Evolutionary conservation across 2,329 filamentous ascomycete genomes (phyloP).

Genomic region (Exophiala calicioides): DNA sequence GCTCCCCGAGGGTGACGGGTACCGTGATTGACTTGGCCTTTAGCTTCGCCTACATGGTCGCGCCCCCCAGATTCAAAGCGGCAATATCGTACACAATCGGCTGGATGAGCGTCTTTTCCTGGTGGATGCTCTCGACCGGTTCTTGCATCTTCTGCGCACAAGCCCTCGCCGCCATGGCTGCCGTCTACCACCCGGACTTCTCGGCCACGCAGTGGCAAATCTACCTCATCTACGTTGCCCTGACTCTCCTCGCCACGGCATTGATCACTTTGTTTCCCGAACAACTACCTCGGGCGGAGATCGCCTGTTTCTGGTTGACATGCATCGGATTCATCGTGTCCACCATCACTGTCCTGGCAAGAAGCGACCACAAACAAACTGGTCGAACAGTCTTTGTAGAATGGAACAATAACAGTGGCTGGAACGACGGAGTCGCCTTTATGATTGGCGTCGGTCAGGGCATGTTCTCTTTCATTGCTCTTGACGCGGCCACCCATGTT

Average conservation of each 20-base stretch:
- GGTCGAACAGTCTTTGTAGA: constrained; percentile 56
- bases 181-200: constrained; percentile 26
- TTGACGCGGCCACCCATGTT: constrained; percentile 33
- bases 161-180: constrained; percentile 17
- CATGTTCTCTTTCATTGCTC: constrained; percentile 34
- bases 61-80: constrained; percentile 15
- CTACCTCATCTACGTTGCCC: too few relatives aligned
- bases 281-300: constrained; percentile 22
- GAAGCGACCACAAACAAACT: constrained; percentile 31
- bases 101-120: constrained; percentile 33
- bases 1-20: background rate
- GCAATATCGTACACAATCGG: constrained; percentile 31
- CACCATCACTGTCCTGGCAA: constrained; percentile 34
- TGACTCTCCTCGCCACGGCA: too few relatives aligned
- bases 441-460: constrained; percentile 39
- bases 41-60: constrained; percentile 34
- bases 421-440: constrained; percentile 64
- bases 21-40: background rate
- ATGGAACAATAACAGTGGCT: constrained; percentile 68
- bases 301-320: constrained; percentile 25
- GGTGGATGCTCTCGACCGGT: constrained; percentile 29
- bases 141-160: constrained; percentile 27
- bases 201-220: constrained; percentile 30
- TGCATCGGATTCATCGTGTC: constrained; percentile 31
- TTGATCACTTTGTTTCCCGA: constrained; percentile 23